Evolutionary conservation across 2,329 filamentous ascomycete species (phyloP), one percentile per base, ranked within the genome.

Genomic region (Colletotrichum tabaci): DNA sequence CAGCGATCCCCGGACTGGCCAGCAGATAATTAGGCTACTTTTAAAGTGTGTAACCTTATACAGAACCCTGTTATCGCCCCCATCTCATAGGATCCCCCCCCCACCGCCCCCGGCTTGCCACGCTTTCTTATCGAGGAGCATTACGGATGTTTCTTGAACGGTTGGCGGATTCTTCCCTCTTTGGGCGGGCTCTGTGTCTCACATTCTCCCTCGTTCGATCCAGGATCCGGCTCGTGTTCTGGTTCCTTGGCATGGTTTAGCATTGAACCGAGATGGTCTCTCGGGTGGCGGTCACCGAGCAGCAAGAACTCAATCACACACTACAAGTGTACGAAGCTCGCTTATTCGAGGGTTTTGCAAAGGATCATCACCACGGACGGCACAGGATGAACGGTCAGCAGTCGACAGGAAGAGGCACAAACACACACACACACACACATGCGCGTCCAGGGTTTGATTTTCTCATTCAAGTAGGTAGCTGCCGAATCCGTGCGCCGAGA

Each of bases 231-330:
- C 47, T 66, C 40, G 40, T 69, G 38, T 55, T 60, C 26, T 21
- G 61, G 26, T 8, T 61, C 40, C 67, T 70, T 70, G 67, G 67
- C 67, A n/a, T 53, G 40, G 35, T 47, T 10, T n/a, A 44, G 18
- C 2, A 30, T 21, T n/a, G 40, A 13, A 47, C 53, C 16, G 40
- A 42, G 40, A 35, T 30, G n/a, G 47, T 6, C 8, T 69, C 18
- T 55, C 26, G 61, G 30, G 30, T 30, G n/a, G 38, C 61, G 47
- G 46, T 21, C n/a, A 9, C 47, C 38, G 23, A 44, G 5, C 13
- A 52, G 21, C 26, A 26, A 26, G 30, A 30, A n/a, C n/a, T 44
- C 4, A 10, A 30, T 30, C 30, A 7, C 30, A 30, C 8, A 30
- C 8, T 9, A 9, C 30, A 30, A 9, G 30, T 30, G 30, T 44